Base-by-base conservation (phyloP, 148 eudicot genomes). In the Camellia sinensis region DNA sequence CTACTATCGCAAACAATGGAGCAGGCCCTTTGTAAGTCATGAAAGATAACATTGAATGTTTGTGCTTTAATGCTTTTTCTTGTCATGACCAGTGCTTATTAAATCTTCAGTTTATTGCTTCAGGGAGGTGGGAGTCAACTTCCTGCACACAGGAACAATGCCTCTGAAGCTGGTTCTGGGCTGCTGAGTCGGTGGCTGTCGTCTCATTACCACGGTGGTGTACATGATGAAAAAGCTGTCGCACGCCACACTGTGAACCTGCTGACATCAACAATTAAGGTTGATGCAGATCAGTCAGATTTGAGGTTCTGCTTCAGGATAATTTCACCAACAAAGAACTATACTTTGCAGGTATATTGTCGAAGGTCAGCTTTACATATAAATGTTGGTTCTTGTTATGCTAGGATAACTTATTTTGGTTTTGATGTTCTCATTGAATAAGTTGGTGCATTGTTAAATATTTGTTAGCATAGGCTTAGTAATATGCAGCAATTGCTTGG, bases 201-300 rank as follows among this genome's bases (percentile, higher is more conserved):
- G 71, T 89, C 97, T 81, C 98, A 93, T 90, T 87, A 89, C 79
- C 91, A 87, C 82, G 89, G 89, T 62, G 88, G 85, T 75, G 87
- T 85, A n/a, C 84, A 86, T 12, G 99, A 93, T 44, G 98, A 93
- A 62, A 93, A 93, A 83, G 76, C 98, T 71, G 91, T 90, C 69
- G 97, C 98, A 57, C 97, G 94, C 54, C 98, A 96, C 85, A 95
- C 97, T 12, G 97, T 95, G 73, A 92, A 96, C 85, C 84, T 96
- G 52, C 84, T 93, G 63, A 96, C 98, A 76, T 90, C 99, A 44
- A 93, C 99, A 50, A 96, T 96, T 76, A 96, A 96, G 88, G 79
- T 85, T 74, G 97, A 96, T 76, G 91, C 95, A 19, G 99, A 96
- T 37, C 97, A 92, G 84, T 84, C 96, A 50, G 99, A 96, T 86